These are phyloP conservation scores for Dichotomocladium elegans DNA, from an alignment of 371 early-diverging fungal genomes.

Conservation along the genomic window DNA sequence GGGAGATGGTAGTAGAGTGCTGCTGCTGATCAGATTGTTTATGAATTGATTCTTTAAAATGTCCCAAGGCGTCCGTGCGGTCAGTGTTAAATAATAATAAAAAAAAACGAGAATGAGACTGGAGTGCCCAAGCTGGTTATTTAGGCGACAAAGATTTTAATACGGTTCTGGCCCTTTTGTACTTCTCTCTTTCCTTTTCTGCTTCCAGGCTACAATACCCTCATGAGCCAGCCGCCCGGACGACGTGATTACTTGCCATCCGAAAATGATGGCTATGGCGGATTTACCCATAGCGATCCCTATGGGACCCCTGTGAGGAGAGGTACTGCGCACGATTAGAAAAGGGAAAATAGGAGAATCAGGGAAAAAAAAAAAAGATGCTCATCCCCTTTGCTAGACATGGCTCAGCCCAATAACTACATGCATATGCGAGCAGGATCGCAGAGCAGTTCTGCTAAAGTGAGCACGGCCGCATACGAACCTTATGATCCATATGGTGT, in stretches of 20 bases:
- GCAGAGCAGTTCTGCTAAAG: conserved; percentile 38
- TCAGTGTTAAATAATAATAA: not conserved
- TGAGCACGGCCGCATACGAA: conserved; percentile 2
- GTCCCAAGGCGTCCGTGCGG: conserved; percentile 2
- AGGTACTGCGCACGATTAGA: too few relatives aligned
- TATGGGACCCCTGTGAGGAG: conserved; percentile 7
- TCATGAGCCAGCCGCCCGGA: conserved; percentile 5
- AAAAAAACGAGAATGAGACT: too few relatives aligned
- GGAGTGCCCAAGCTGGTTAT: too few relatives aligned
- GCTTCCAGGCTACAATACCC: not conserved
- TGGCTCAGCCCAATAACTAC: not conserved
- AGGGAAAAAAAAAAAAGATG: too few relatives aligned
- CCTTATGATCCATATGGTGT: conserved; percentile 34
- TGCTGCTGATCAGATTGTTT: too few relatives aligned
- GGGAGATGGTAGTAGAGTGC: too few relatives aligned
- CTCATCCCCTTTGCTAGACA: not conserved
- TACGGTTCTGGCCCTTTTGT: not conserved
- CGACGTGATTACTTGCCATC: not conserved
- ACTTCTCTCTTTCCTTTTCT: conserved; percentile 4
- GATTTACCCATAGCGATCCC: conserved; percentile 20
- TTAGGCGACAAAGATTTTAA: too few relatives aligned
- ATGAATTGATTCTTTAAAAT: too few relatives aligned
- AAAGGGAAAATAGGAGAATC: too few relatives aligned
- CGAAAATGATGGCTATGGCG: conserved; percentile 3
- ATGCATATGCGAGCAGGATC: conserved; percentile 38